phyloP scores from a whole-genome alignment of 208 protist species.

The Leishmania braziliensis region DNA sequence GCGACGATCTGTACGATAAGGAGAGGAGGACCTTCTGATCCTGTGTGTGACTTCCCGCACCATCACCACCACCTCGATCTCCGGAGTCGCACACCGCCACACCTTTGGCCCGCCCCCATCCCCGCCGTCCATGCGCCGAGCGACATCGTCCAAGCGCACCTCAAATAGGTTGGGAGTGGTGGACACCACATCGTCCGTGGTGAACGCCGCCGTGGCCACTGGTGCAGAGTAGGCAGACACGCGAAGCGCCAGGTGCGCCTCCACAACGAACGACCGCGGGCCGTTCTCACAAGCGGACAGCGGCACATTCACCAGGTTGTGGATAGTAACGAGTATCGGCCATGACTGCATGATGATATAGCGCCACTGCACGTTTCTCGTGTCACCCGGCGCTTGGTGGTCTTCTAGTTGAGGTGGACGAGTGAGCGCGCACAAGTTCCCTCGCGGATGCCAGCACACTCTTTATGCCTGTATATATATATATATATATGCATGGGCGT shows the following conservation, averaged over 20 bases:
- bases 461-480: background rate
- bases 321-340: constrained; percentile 64
- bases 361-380: constrained; percentile 2
- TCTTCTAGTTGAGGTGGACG: background rate
- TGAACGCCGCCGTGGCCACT: constrained; percentile 40
- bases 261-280: constrained; percentile 55
- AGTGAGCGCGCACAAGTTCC: background rate
- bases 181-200: constrained; percentile 41
- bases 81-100: constrained; percentile 43
- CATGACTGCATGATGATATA: constrained; percentile 37
- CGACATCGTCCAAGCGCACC: constrained; percentile 55
- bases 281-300: constrained; percentile 38
- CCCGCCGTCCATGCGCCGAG: constrained; percentile 5
- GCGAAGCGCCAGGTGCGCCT: constrained; percentile 42
- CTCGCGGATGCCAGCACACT: background rate
- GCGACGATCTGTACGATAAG: constrained; percentile 9
- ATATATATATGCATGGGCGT: background rate
- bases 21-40: constrained; percentile 4
- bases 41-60: constrained; percentile 43
- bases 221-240: constrained; percentile 39
- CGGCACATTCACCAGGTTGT: constrained; percentile 83
- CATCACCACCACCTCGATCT: constrained; percentile 51
- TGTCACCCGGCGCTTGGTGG: background rate
- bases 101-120: constrained; percentile 37
- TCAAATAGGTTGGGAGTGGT: constrained; percentile 54